Conservation (phyloP, 179 eudicot genomes). For the Drosera spatulata region DNA sequence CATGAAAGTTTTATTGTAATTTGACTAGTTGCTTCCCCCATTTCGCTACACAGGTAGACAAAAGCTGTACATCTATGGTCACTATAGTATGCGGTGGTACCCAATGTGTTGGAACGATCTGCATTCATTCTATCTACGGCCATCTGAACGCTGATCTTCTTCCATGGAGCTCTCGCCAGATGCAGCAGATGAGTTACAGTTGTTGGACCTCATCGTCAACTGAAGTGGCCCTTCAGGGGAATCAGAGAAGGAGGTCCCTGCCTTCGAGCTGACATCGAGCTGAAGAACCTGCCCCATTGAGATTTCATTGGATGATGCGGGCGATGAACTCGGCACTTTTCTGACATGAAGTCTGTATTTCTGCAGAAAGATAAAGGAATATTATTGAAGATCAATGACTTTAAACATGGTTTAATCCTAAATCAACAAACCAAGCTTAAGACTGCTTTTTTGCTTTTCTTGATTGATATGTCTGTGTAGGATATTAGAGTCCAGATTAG, state of each 20-base stretch:
- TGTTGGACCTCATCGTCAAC: slow-evolving; percentile 1
- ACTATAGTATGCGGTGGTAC: too few relatives aligned
- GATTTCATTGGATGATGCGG: neutral
- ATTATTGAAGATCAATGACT: neutral
- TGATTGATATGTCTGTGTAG: too few relatives aligned
- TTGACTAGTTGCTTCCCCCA: too few relatives aligned
- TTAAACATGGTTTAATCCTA: neutral
- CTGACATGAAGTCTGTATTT: slow-evolving; percentile 11
- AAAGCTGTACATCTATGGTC: too few relatives aligned
- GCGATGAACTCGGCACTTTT: neutral
- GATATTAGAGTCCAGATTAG: too few relatives aligned
- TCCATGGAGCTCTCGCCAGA: neutral
- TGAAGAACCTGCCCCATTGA: neutral
- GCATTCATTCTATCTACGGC: neutral
- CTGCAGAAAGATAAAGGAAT: neutral
- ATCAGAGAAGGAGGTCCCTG: neutral
- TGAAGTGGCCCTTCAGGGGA: slow-evolving; percentile 7
- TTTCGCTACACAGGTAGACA: too few relatives aligned
- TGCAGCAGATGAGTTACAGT: slow-evolving; percentile 7
- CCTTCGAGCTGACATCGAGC: slow-evolving; percentile 1
- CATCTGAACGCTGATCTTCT: neutral
- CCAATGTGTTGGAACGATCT: too few relatives aligned
- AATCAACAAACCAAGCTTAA: neutral
- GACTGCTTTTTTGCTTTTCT: too few relatives aligned
- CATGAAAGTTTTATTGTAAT: too few relatives aligned